Percentiles rank a stretch among this genome's conserved stretches.
Conservation (phyloP, 164 flowering plant species). For the Berberis vulgaris region DNA sequence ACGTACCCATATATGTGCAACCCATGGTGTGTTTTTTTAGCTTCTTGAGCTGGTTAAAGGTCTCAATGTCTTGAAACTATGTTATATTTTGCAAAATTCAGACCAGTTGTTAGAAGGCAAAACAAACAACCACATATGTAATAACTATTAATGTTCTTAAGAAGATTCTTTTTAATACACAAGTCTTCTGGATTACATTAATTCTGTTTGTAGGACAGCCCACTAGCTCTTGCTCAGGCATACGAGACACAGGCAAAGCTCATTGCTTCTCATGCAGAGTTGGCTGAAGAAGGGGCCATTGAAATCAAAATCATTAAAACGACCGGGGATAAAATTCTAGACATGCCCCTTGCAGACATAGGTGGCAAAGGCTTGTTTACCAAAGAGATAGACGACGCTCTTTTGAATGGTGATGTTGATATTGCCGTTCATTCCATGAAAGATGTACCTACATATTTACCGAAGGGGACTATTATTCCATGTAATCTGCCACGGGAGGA, state of each 20-base stretch:
- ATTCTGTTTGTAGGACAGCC: conserved; percentile 62
- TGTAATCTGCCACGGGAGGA: conserved; percentile 95
- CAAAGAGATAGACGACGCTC: conserved; percentile 95
- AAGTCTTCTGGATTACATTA: conserved; percentile 13
- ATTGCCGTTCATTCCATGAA: conserved; percentile 99
- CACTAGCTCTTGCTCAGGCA: conserved; percentile 97
- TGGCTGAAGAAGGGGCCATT: conserved; percentile 89
- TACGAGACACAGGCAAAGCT: conserved; percentile 82
- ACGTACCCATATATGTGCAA: too few species aligned
- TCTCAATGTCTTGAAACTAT: too few species aligned
- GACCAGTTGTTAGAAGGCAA: too few species aligned
- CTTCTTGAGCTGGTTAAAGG: too few species aligned
- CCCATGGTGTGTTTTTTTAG: too few species aligned
- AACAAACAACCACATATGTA: too few species aligned
- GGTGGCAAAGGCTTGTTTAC: conserved; percentile 97
- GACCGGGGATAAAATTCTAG: conserved; percentile 84
- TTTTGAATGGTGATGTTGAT: conserved; percentile 71
- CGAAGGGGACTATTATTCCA: conserved; percentile 74
- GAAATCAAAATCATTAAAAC: conserved; percentile 85
- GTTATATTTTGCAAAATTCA: too few species aligned
- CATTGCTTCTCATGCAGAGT: conserved; percentile 60
- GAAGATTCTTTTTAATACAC: not conserved
- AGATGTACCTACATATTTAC: conserved; percentile 95
- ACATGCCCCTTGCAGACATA: conserved; percentile 93
- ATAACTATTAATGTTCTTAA: too few species aligned